Evolutionary conservation across 1,284 basidiomycete species (phyloP).

Genomic region (Sporisorium iseilematis-ciliati): DNA sequence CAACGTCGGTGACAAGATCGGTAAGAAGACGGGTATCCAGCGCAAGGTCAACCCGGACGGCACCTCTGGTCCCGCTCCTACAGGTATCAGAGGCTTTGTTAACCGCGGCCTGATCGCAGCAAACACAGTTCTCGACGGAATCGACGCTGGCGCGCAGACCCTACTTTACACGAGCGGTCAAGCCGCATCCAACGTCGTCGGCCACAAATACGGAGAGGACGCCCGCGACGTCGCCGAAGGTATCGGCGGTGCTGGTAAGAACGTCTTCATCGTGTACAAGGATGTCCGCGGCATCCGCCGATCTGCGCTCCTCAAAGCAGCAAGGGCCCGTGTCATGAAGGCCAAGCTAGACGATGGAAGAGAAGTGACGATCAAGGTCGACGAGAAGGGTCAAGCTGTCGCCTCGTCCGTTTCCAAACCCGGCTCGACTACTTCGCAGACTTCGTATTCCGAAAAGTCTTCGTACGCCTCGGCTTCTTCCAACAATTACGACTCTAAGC

Average conservation of each 20-base stretch:
- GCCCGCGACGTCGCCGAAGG: slow-evolving; percentile 61
- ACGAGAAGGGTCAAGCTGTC: slow-evolving; percentile 39
- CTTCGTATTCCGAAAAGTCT: slow-evolving; percentile 19
- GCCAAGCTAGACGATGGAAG: slow-evolving; percentile 41
- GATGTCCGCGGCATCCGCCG: slow-evolving; percentile 66
- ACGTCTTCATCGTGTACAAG: slow-evolving; percentile 66
- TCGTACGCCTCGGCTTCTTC: slow-evolving; percentile 1
- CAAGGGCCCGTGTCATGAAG: slow-evolving; percentile 51
- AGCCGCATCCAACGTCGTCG: slow-evolving; percentile 65
- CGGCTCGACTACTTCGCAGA: not conserved
- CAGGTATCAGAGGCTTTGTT: slow-evolving; percentile 65
- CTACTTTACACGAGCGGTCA: slow-evolving; percentile 59
- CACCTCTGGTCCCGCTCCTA: slow-evolving; percentile 45
- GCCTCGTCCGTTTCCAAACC: slow-evolving; percentile 20
- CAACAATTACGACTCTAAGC: slow-evolving; percentile 5
- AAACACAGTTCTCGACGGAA: slow-evolving; percentile 67
- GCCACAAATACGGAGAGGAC: slow-evolving; percentile 68
- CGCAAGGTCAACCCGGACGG: slow-evolving; percentile 49
- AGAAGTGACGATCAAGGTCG: slow-evolving; percentile 39
- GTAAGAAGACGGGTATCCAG: slow-evolving; percentile 68
- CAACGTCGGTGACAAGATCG: slow-evolving; percentile 66
- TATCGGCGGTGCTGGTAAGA: slow-evolving; percentile 56
- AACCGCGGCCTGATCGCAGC: slow-evolving; percentile 66
- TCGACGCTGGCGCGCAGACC: slow-evolving; percentile 65
- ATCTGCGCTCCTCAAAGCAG: slow-evolving; percentile 64